Conservation (phyloP, 83 land plant genomes). For the Diphasiastrum complanatum region DNA sequence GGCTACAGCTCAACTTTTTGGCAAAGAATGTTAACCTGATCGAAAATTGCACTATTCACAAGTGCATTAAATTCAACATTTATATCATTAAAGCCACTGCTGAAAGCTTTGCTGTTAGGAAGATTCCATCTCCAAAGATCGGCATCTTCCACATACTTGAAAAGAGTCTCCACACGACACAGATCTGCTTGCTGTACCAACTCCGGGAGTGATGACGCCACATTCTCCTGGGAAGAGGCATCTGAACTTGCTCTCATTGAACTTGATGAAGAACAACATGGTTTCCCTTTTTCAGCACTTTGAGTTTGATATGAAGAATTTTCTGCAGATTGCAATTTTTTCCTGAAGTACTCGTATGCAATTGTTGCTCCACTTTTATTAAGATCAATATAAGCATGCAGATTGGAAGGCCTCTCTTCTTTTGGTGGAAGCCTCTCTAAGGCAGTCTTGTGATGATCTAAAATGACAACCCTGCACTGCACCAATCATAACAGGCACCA, state of each 20-base stretch:
- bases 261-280: too few species aligned
- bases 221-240: too few species aligned
- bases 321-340: constrained; percentile 29
- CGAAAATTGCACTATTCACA: constrained; percentile 47
- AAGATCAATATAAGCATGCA: constrained; percentile 55
- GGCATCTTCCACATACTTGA: constrained; percentile 80
- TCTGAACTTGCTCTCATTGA: too few species aligned
- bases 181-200: constrained; percentile 26
- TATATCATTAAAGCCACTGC: constrained; percentile 63
- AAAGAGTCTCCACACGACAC: constrained; percentile 37
- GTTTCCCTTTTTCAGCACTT: not conserved
- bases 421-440: constrained; percentile 35
- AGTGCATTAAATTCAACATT: constrained; percentile 48
- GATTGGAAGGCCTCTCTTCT: constrained; percentile 26
- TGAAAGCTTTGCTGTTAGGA: constrained; percentile 77
- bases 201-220: too few species aligned
- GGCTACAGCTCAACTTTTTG: not conserved
- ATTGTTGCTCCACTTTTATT: constrained; percentile 82
- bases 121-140: constrained; percentile 90
- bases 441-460: constrained; percentile 95
- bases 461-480: constrained; percentile 50
- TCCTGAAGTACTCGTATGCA: constrained; percentile 64
- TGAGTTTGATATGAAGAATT: constrained; percentile 1
- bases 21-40: constrained; percentile 41
- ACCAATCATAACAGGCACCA: too few species aligned